These are phyloP conservation scores for Rhodocollybia butyracea DNA, from an alignment of 768 basidiomycete genomes.

Conservation along the genomic window DNA sequence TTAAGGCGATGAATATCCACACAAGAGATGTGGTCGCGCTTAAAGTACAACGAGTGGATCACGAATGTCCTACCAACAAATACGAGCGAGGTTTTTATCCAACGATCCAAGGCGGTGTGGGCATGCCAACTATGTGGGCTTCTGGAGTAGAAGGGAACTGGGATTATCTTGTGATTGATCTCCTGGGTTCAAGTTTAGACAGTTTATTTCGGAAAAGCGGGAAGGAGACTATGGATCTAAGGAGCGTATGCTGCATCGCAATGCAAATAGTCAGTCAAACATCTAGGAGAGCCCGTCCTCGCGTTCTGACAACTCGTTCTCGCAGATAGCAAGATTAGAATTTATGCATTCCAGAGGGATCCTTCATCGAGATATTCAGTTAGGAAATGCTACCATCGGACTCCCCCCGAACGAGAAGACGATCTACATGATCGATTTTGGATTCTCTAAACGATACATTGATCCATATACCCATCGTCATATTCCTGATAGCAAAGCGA, in stretches of 20 bases:
- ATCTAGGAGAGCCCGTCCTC: neutral
- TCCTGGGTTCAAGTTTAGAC: constrained; percentile 71
- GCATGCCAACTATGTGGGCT: constrained; percentile 73
- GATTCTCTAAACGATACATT: constrained; percentile 77
- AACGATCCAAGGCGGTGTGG: constrained; percentile 63
- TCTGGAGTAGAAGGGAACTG: constrained; percentile 54
- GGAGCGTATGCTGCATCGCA: constrained; percentile 71
- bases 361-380: constrained; percentile 75
- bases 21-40: constrained; percentile 63
- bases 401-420: constrained; percentile 51
- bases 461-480: constrained; percentile 64
- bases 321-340: constrained; percentile 66
- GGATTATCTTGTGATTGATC: constrained; percentile 75
- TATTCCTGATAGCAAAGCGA: constrained; percentile 63
- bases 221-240: constrained; percentile 59
- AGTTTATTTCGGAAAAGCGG: constrained; percentile 53
- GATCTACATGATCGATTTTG: constrained; percentile 85
- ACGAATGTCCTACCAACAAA: constrained; percentile 73
- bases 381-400: constrained; percentile 74
- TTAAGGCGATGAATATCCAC: constrained; percentile 54
- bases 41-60: constrained; percentile 67
- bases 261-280: constrained; percentile 63
- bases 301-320: neutral
- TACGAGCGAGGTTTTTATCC: constrained; percentile 73
- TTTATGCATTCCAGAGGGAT: constrained; percentile 74